Conservation (phyloP, 2,329 filamentous ascomycete species). For the Penicillium sp. region DNA sequence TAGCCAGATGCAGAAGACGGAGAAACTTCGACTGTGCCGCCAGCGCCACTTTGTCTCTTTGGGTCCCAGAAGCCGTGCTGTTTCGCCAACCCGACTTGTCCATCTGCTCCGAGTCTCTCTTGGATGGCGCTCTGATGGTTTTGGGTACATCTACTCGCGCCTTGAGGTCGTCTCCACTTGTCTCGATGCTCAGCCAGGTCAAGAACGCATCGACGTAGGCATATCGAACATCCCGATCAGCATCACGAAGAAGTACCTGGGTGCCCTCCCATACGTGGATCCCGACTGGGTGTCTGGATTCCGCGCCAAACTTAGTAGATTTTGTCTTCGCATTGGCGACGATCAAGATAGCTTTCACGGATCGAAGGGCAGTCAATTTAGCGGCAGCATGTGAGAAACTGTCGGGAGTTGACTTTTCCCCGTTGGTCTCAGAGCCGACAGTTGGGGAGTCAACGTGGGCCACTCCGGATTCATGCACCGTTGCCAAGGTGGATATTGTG, state of each 20-base stretch:
- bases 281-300: conserved; percentile 70
- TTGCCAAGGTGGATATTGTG: conserved; percentile 38
- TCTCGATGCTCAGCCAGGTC: conserved; percentile 82
- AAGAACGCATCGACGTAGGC: conserved; percentile 80
- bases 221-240: conserved; percentile 70
- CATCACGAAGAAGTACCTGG: conserved; percentile 83
- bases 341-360: conserved; percentile 75
- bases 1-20: conserved; percentile 73
- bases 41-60: conserved; percentile 55
- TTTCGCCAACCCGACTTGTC: conserved; percentile 56
- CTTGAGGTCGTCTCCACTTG: conserved; percentile 61
- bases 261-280: conserved; percentile 93
- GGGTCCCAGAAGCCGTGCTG: conserved; percentile 61
- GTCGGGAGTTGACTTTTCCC: conserved; percentile 52
- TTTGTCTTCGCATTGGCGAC: conserved; percentile 70
- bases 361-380: conserved; percentile 64
- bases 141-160: conserved; percentile 57
- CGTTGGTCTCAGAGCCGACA: conserved; percentile 15
- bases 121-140: conserved; percentile 42
- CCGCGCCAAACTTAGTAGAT: conserved; percentile 56
- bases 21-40: conserved; percentile 66
- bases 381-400: conserved; percentile 60
- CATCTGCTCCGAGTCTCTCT: conserved; percentile 40
- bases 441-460: conserved; percentile 17
- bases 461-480: conserved; percentile 22